Percentiles rank a stretch among this genome's conserved stretches.
phyloP scores from a whole-genome alignment of 2,329 filamentous ascomycete species.

The Fusarium sp. region DNA sequence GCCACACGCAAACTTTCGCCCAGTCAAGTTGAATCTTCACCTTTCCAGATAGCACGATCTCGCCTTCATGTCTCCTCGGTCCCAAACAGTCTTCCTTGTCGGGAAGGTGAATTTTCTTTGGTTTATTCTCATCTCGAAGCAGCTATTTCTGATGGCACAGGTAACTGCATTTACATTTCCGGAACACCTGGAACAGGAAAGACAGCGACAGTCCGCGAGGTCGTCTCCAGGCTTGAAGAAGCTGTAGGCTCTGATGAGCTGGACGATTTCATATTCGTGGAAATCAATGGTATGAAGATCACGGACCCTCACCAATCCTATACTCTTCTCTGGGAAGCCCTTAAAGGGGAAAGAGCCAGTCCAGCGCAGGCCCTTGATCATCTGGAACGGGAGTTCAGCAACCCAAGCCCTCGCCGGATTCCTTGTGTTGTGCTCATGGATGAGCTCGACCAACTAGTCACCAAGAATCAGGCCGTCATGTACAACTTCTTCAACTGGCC shows the following conservation, averaged over 20 bases:
- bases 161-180: constrained; percentile 98
- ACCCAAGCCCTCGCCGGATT: constrained; percentile 87
- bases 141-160: constrained; percentile 91
- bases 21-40: constrained; percentile 78
- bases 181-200: constrained; percentile 98
- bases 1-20: constrained; percentile 86
- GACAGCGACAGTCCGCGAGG: constrained; percentile 95
- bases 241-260: constrained; percentile 89
- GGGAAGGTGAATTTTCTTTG: constrained; percentile 88
- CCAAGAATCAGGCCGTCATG: constrained; percentile 99
- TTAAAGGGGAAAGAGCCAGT: constrained; percentile 92
- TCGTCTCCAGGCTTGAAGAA: constrained; percentile 88
- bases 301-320: constrained; percentile 98
- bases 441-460: constrained; percentile 96
- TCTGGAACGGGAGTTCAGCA: constrained; percentile 89
- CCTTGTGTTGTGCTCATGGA: constrained; percentile 99
- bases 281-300: constrained; percentile 99
- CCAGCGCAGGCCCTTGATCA: constrained; percentile 91
- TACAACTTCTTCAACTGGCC: constrained; percentile 99
- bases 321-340: constrained; percentile 91
- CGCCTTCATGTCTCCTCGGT: constrained; percentile 94
- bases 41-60: constrained; percentile 89
- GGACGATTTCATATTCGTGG: constrained; percentile 98
- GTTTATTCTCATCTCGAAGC: constrained; percentile 95
- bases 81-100: constrained; percentile 86